Evolutionary conservation across 2,329 filamentous ascomycete species (phyloP).

Genomic region (Fusarium miscanthi): DNA sequence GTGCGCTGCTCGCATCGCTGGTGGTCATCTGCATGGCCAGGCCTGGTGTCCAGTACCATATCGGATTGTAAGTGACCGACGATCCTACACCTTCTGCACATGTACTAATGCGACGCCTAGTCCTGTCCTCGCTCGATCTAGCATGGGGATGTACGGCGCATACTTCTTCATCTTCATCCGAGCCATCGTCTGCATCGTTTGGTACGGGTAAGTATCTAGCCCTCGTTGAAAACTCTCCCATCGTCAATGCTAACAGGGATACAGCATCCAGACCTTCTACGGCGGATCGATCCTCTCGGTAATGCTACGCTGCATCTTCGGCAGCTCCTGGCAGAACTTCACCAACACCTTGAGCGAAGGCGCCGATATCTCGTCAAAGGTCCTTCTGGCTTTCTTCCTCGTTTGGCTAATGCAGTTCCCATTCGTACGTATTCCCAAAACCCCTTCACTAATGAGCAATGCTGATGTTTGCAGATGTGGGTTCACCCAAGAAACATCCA

Average conservation of each 20-base stretch:
- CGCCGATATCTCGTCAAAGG: not conserved
- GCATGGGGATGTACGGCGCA: not conserved
- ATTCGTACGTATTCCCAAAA: rapidly evolving
- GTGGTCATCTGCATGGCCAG: not conserved
- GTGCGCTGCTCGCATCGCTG: not conserved
- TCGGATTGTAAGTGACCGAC: not conserved
- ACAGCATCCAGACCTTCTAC: not conserved
- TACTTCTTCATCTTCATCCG: not conserved
- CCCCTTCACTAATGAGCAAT: rapidly evolving
- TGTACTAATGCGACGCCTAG: rapidly evolving
- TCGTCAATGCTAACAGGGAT: not conserved
- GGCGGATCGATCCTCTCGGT: not conserved
- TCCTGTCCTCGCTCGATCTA: not conserved
- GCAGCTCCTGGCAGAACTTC: not conserved
- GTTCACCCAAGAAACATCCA: not conserved
- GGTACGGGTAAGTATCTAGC: not conserved
- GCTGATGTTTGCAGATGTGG: not conserved
- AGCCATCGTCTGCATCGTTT: not conserved
- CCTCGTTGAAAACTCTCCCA: no score
- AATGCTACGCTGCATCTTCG: not conserved
- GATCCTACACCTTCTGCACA: rapidly evolving
- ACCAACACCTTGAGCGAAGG: not conserved
- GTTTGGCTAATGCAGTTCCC: not conserved
- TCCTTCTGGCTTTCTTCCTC: not conserved
- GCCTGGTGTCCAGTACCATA: not conserved